Percentiles rank a stretch among this genome's conserved stretches.
Conservation (phyloP, 139 green algal genomes). For the Nannochloris sp. region DNA sequence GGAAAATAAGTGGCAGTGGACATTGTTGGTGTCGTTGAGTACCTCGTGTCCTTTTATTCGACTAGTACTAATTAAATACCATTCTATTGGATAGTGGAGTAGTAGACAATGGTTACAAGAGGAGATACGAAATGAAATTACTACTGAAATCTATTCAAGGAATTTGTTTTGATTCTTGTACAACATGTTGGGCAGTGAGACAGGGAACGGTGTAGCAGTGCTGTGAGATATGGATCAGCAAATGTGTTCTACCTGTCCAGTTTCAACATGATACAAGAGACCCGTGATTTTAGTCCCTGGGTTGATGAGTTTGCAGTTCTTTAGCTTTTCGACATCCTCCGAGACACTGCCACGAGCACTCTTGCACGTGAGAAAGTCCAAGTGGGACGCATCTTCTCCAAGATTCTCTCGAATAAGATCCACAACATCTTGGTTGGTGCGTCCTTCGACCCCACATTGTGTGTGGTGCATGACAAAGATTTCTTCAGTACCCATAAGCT, state of each 20-base stretch:
- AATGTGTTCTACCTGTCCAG: conserved; percentile 19
- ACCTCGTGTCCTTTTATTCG: too few species aligned
- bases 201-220: too few species aligned
- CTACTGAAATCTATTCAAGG: neutral
- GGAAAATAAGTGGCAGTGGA: too few species aligned
- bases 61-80: too few species aligned
- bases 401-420: conserved; percentile 37
- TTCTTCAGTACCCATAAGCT: conserved; percentile 55
- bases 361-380: conserved; percentile 40
- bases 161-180: neutral
- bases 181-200: too few species aligned
- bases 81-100: too few species aligned
- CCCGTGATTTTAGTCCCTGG: conserved; percentile 29
- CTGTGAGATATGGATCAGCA: neutral
- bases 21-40: too few species aligned
- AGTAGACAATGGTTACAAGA: too few species aligned
- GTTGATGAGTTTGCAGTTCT: conserved; percentile 15
- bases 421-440: conserved; percentile 20
- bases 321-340: conserved; percentile 36
- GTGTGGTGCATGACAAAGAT: conserved; percentile 61
- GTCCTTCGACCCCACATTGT: conserved; percentile 43
- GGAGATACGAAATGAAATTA: neutral
- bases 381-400: conserved; percentile 16
- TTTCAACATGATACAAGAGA: conserved; percentile 47
- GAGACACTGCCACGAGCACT: conserved; percentile 38